Percentiles rank a stretch among this genome's conserved stretches.
Conservation (phyloP, 768 basidiomycete genomes). For the Cytidiella melzeri region DNA sequence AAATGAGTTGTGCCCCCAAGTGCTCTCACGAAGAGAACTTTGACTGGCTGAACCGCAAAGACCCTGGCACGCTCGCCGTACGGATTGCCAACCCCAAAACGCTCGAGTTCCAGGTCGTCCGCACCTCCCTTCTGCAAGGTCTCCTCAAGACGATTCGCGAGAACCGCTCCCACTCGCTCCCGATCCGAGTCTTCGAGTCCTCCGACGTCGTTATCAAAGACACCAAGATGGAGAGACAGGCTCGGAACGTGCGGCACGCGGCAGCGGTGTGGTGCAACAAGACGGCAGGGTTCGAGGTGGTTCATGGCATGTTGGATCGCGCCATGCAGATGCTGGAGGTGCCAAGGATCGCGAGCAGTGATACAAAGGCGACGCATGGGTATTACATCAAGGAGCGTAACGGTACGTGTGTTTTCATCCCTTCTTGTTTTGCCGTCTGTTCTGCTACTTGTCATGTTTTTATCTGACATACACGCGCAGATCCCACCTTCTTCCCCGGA, state of each 20-base stretch:
- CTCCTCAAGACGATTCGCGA: constrained; percentile 96
- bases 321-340: constrained; percentile 96
- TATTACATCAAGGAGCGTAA: constrained; percentile 88
- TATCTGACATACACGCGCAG: constrained; percentile 32
- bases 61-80: constrained; percentile 77
- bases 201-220: constrained; percentile 94
- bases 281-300: constrained; percentile 93
- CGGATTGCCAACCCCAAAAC: constrained; percentile 97
- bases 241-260: constrained; percentile 82
- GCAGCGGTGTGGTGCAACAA: constrained; percentile 96
- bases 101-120: constrained; percentile 95
- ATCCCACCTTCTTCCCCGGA: constrained; percentile 92
- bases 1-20: constrained; percentile 38
- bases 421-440: no score
- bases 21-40: constrained; percentile 99
- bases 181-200: constrained; percentile 90
- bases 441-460: no score
- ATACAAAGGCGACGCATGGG: constrained; percentile 56
- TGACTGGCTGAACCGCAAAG: constrained; percentile 80
- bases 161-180: constrained; percentile 89
- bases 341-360: constrained; percentile 59
- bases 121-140: constrained; percentile 92
- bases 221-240: constrained; percentile 64
- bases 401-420: constrained; percentile 49
- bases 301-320: constrained; percentile 91